Evolutionary conservation across 768 basidiomycete species (phyloP), one percentile per base, ranked within the genome.

Genomic region (Suillus cothurnatus): DNA sequence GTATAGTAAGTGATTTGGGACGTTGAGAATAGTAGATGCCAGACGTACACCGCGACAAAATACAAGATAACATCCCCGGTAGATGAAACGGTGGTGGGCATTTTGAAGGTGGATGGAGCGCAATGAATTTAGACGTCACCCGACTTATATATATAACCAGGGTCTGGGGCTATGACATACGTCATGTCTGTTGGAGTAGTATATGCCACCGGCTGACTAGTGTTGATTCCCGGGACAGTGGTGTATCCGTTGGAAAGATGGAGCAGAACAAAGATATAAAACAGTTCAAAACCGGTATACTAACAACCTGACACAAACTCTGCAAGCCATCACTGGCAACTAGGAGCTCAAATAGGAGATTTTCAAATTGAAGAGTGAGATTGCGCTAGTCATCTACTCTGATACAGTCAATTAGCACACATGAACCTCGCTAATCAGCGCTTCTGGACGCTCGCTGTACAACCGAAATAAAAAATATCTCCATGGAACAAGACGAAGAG

Each of bases 51-150:
- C 15, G 76, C 77, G 14, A 77, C 58, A 45, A 81, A 73, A 68
- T 81, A 82, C 14, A 81, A 77, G 52, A 79, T 66, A 11, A 82
- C 73, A 67, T 81, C 73, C 7, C 66, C 57, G 28, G 62, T 75
- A 8, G 80, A 69, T 23, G 74, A 76, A 26, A 72, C 72, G 21
- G 67, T 67, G 6, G 58, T 43, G 28, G 75, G 45, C 74, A 76
- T 75, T 66, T 19, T 61, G 31, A 64, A 19, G 9, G 26, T 9
- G 47, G 23, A 26, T 0, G 7, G 14, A 23, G 49, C 28, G 5
- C 28, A n/a, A 53, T 53, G 31, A 11, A 53, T 28, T 17, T 50
- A 6, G 49, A 9, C 14, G 19, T 53, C 14, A 4, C 19, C 5
- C 28, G 31, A 53, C 28, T 31, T 31, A 53, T 53, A n/a, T n/a